Evolutionary conservation across 768 basidiomycete genomes (phyloP).

Genomic region (Lyophyllum shimeji): DNA sequence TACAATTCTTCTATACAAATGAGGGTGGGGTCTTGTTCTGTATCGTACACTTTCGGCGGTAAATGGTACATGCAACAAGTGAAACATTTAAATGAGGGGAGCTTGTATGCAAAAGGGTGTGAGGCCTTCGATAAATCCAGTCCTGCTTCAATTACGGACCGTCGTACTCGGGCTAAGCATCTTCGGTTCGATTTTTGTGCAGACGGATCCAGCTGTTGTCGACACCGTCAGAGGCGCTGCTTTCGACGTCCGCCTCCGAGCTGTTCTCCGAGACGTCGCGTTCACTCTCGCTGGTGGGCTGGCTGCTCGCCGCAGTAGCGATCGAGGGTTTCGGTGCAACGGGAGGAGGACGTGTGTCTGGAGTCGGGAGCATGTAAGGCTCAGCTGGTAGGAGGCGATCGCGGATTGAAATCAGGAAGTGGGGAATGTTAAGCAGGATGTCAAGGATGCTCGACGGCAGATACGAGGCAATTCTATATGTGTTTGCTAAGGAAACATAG

Average conservation of each 20-base stretch:
- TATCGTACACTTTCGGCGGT: slow-evolving; percentile 13
- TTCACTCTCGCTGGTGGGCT: slow-evolving; percentile 1
- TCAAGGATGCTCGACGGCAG: slow-evolving; percentile 69
- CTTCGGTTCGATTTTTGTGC: slow-evolving; percentile 9
- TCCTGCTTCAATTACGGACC: neutral
- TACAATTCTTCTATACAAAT: neutral
- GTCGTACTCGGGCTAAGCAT: neutral
- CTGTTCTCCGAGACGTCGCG: slow-evolving; percentile 38
- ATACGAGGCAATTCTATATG: slow-evolving; percentile 68
- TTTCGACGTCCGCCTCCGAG: slow-evolving; percentile 72
- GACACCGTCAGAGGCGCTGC: slow-evolving; percentile 52
- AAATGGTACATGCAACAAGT: slow-evolving; percentile 3
- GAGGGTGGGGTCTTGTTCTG: neutral
- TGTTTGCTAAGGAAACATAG: slow-evolving; percentile 47
- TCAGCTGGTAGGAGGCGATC: slow-evolving; percentile 58
- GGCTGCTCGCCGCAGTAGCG: slow-evolving; percentile 9
- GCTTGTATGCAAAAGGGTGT: neutral
- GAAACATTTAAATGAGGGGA: neutral
- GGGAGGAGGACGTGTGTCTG: slow-evolving; percentile 24
- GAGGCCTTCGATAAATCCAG: neutral
- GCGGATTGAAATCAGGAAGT: slow-evolving; percentile 59
- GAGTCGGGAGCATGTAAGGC: slow-evolving; percentile 31
- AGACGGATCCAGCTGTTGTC: slow-evolving; percentile 76
- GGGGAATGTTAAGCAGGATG: slow-evolving; percentile 62
- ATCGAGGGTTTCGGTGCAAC: slow-evolving; percentile 27